These are phyloP conservation scores for Hymenoscyphus fructigenus DNA, from an alignment of 2,329 filamentous ascomycete species.

Conservation along the genomic window DNA sequence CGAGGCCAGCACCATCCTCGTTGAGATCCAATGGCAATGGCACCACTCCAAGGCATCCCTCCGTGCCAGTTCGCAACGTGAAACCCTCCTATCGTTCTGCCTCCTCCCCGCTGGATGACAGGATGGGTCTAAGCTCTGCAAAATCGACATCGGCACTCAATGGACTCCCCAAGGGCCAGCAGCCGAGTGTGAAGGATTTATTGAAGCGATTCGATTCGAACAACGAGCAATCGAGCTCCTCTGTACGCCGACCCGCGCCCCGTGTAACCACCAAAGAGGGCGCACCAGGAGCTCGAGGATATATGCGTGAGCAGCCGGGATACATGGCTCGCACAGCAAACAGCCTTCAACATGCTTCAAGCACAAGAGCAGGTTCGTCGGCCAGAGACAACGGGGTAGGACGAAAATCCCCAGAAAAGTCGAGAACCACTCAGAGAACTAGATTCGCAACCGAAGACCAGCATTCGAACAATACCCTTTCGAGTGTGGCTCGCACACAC, in stretches of 20 bases:
- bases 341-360: constrained; percentile 18
- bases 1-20: constrained; percentile 42
- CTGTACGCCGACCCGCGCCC: constrained; percentile 29
- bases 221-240: constrained; percentile 40
- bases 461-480: constrained; percentile 54
- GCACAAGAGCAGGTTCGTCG: constrained; percentile 22
- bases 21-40: constrained; percentile 52
- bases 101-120: constrained; percentile 53
- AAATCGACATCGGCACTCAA: constrained; percentile 31
- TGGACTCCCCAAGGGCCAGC: constrained; percentile 24
- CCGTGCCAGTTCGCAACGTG: constrained; percentile 42
- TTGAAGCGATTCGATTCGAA: constrained; percentile 76
- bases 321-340: constrained; percentile 31
- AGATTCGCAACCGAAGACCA: constrained; percentile 52
- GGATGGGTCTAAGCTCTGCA: constrained; percentile 21
- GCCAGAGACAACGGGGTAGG: constrained; percentile 25
- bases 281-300: constrained; percentile 18
- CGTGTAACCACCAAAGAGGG: constrained; percentile 25
- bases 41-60: constrained; percentile 48
- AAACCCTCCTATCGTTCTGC: constrained; percentile 51
- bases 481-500: constrained; percentile 58
- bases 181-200: constrained; percentile 75
- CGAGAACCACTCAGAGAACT: constrained; percentile 42
- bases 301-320: constrained; percentile 30
- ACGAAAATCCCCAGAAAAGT: constrained; percentile 26